Conservation (phyloP, 225 moss, liverwort and hornwort species). For the Climacium dendroides region DNA sequence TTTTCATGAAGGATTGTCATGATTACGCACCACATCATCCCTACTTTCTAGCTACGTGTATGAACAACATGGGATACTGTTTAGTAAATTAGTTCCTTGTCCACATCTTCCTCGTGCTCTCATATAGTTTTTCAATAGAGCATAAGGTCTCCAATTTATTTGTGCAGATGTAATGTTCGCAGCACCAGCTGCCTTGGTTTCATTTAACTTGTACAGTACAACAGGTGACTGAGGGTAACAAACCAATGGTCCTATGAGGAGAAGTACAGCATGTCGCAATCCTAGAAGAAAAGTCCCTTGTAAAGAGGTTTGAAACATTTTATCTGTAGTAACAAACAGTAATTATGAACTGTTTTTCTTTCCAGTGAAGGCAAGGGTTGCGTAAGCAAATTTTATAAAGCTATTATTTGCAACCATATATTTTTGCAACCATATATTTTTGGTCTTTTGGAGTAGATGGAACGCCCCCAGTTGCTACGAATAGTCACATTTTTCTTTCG, state of each 20-base stretch:
- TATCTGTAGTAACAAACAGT: background rate
- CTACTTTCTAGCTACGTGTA: background rate
- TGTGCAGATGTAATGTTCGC: background rate
- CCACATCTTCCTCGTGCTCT: background rate
- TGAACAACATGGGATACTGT: background rate
- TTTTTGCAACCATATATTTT: too few relatives aligned
- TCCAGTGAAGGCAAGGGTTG: background rate
- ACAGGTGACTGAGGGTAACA: background rate
- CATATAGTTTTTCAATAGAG: background rate
- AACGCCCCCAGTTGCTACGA: background rate
- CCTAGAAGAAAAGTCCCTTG: background rate
- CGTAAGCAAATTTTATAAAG: background rate
- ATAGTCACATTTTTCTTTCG: background rate
- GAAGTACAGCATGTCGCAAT: background rate
- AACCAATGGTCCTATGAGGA: background rate
- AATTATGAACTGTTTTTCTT: background rate
- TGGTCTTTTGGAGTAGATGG: background rate
- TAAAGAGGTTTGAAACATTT: background rate
- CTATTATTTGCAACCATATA: background rate
- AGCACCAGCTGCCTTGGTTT: background rate
- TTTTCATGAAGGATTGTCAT: background rate
- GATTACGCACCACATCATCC: background rate
- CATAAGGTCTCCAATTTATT: background rate
- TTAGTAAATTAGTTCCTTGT: background rate
- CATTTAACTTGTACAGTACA: background rate